Conservation (phyloP, 495 filamentous ascomycete genomes). For the Durotheca rogersii region DNA sequence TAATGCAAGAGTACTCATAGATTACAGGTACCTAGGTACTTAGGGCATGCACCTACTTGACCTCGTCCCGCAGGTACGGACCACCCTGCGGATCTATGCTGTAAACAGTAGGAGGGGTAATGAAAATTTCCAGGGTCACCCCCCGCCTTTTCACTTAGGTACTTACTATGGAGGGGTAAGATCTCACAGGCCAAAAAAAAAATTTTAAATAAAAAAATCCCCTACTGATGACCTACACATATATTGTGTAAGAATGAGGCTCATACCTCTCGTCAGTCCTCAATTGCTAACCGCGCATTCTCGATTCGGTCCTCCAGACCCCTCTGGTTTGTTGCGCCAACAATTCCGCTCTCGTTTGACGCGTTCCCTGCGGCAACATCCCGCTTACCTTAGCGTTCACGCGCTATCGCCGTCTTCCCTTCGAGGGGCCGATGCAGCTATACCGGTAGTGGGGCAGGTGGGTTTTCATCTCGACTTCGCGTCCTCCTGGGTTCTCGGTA, state of each 20-base stretch:
- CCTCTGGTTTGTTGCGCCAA: too few relatives aligned
- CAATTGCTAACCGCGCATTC: background rate
- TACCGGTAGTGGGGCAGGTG: slow-evolving; percentile 22
- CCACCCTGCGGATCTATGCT: slow-evolving; percentile 5
- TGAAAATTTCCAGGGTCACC: slow-evolving; percentile 13
- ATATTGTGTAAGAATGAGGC: too few relatives aligned
- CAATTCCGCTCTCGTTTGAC: background rate
- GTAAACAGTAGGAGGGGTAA: slow-evolving; percentile 34
- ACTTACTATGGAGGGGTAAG: slow-evolving; percentile 9
- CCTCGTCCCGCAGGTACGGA: too few relatives aligned
- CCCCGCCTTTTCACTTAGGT: slow-evolving; percentile 1
- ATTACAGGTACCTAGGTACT: background rate
- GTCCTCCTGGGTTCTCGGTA: slow-evolving; percentile 3
- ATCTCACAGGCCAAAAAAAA: background rate
- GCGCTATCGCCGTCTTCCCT: slow-evolving; percentile 7
- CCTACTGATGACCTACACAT: too few relatives aligned
- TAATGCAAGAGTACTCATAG: too few relatives aligned
- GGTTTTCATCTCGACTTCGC: slow-evolving; percentile 15
- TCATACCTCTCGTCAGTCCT: slow-evolving; percentile 8
- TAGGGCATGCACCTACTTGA: too few relatives aligned
- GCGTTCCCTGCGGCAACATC: background rate
- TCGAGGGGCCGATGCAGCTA: slow-evolving; percentile 15
- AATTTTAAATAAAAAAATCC: slow-evolving; percentile 18
- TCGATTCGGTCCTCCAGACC: too few relatives aligned
- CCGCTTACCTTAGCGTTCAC: slow-evolving; percentile 13